A percentile compares a stretch with the other conserved stretches of the same genome.
Evolutionary conservation across 2,329 filamentous ascomycete genomes (phyloP).

Genomic region (Trichophyton simii): DNA sequence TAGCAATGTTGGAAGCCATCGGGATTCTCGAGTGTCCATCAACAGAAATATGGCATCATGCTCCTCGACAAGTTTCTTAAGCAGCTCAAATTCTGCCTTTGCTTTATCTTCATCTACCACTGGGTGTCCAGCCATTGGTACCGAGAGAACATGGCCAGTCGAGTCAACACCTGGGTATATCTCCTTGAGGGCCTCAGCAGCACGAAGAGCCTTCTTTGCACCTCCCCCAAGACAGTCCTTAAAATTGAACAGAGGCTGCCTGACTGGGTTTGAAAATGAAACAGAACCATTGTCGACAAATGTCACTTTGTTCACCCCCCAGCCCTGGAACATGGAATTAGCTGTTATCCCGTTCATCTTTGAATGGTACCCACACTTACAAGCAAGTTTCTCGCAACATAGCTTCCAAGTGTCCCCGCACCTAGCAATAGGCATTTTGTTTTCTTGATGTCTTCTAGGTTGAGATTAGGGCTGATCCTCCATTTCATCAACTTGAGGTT

Average conservation of each 20-base stretch:
- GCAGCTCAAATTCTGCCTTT: constrained; percentile 59
- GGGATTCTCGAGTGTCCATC: constrained; percentile 88
- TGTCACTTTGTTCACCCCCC: constrained; percentile 90
- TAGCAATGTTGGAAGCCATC: constrained; percentile 94
- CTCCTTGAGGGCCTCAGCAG: constrained; percentile 64
- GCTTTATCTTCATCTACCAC: constrained; percentile 60
- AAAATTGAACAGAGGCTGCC: constrained; percentile 85
- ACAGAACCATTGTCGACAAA: constrained; percentile 90
- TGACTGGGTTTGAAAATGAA: constrained; percentile 91
- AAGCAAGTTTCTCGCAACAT: constrained; percentile 82
- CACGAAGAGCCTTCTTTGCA: constrained; percentile 66
- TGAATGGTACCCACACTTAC: constrained; percentile 19
- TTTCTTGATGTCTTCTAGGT: constrained; percentile 78
- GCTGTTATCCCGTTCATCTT: not conserved
- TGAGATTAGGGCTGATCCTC: constrained; percentile 78
- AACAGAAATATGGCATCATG: constrained; percentile 94
- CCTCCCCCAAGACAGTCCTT: constrained; percentile 79
- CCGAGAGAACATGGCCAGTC: constrained; percentile 65
- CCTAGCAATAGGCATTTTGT: constrained; percentile 84
- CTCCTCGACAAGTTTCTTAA: constrained; percentile 62
- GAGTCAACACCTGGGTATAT: constrained; percentile 88
- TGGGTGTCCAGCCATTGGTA: constrained; percentile 92
- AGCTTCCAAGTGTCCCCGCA: constrained; percentile 84
- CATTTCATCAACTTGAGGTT: constrained; percentile 99
- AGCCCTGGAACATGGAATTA: constrained; percentile 41